Conservation (phyloP, 805 yeast genomes). For the Metschnikowia koreensis region DNA sequence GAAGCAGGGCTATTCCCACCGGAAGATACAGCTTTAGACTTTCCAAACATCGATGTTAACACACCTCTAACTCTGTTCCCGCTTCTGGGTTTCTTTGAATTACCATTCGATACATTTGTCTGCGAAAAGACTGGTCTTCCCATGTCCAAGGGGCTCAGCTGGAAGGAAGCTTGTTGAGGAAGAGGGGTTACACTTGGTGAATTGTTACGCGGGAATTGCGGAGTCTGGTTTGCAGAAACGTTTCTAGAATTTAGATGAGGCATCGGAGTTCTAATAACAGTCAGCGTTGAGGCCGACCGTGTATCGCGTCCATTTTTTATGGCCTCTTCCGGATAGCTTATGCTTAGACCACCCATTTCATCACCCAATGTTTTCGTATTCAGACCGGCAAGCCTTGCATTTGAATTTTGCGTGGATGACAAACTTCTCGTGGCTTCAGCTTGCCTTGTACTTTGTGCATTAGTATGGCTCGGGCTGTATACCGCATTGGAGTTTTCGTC, state of each 20-base stretch:
- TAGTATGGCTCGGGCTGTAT: not conserved
- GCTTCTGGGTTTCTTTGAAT: slow-evolving; percentile 33
- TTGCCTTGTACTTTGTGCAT: not conserved
- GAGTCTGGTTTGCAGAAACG: slow-evolving; percentile 4
- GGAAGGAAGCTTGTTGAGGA: slow-evolving; percentile 17
- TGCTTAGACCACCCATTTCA: slow-evolving; percentile 2
- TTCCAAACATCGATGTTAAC: slow-evolving; percentile 51
- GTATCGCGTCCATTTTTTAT: not conserved
- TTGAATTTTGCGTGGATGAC: not conserved
- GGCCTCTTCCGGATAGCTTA: slow-evolving; percentile 1
- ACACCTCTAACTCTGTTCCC: slow-evolving; percentile 59
- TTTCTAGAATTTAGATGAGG: slow-evolving; percentile 6
- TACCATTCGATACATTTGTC: slow-evolving; percentile 8
- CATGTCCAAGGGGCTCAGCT: slow-evolving; percentile 22
- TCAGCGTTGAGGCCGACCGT: slow-evolving; percentile 20
- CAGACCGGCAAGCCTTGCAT: not conserved
- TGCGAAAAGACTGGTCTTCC: not conserved
- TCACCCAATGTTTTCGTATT: not conserved
- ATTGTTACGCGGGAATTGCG: slow-evolving; percentile 3
- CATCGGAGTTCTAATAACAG: slow-evolving; percentile 26
- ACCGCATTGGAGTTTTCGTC: not conserved
- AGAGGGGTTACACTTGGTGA: slow-evolving; percentile 24
- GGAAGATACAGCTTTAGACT: slow-evolving; percentile 13
- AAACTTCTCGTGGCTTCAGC: not conserved
- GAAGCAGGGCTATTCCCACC: slow-evolving; percentile 6